Base-by-base conservation (phyloP, 345 rosid species). In the Trapa incisa region DNA sequence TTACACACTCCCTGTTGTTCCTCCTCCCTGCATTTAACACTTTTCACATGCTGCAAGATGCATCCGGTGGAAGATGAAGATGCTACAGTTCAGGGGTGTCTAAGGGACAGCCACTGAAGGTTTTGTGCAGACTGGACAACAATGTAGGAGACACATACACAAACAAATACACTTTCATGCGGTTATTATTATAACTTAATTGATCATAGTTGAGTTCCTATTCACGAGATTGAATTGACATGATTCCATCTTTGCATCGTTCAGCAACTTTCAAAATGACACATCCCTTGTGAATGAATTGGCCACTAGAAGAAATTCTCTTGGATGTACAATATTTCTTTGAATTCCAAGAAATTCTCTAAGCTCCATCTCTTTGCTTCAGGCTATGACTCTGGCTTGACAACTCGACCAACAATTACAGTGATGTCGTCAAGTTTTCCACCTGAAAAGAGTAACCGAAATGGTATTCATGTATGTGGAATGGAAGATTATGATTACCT, bases 401-500 rank as follows among this genome's bases (percentile, higher is more conserved):
- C 75, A 73, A 89, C 29, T 22, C 29, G 29, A 22, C 87, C 86
- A 42, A 91, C 84, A 38, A 91, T 80, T 66, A 89, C 97, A n/a
- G 96, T 89, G 22, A 89, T 79, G 71, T 87, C 96, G 62, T 87
- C 92, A 16, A 84, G 87, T 77, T 90, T 93, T 71, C 98, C 97
- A 77, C 43, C 43, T 41, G 43, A 41, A 41, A 41, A 41, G 7
- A 41, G 7, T 3, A 41, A 41, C 43, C 43, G 43, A 41, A 41
- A 41, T 41, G 43, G 7, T 41, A 41, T 3, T 41, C 43, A 41
- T 0, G 43, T 8, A 41, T 41, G 6, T 3, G 43, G 43, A 41
- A 41, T 41, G 43, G 43, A 41, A 41, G 43, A 41, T 41, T 1
- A 41, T 41, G 43, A 8, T 41, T 41, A 41, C 43, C 43, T 3